These are phyloP conservation scores for Auriscalpium microsporum DNA, from an alignment of 768 basidiomycete species.

Conservation along the genomic window DNA sequence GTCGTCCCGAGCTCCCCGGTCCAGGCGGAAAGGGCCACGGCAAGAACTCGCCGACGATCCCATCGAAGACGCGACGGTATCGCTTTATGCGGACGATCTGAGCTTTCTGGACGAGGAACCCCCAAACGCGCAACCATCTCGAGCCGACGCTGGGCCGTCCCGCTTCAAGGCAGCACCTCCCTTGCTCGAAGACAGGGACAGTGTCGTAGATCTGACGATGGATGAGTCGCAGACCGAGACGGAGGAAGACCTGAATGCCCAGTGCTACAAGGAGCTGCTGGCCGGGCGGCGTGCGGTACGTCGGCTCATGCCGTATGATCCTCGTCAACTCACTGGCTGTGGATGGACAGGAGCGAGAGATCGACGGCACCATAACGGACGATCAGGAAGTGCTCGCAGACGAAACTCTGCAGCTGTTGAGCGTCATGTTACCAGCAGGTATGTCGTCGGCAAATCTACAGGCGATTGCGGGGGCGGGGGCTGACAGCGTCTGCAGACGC, in stretches of 20 bases:
- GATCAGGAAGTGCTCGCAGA: conserved; percentile 27
- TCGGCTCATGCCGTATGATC: background rate
- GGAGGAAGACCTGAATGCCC: background rate
- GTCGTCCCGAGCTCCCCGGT: background rate
- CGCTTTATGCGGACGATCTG: no score
- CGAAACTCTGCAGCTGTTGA: conserved; percentile 29
- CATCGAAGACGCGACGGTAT: background rate
- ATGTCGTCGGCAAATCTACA: background rate
- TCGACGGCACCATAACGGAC: conserved; percentile 16
- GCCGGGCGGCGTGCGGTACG: conserved; percentile 10
- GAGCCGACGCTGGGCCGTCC: background rate
- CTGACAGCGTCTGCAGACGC: background rate
- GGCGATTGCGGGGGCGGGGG: conserved; percentile 1
- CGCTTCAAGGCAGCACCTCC: background rate
- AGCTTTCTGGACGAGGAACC: no score
- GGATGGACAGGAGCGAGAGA: conserved; percentile 10
- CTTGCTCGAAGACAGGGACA: background rate
- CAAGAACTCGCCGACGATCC: background rate
- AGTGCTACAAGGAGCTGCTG: conserved; percentile 7
- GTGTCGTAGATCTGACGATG: background rate
- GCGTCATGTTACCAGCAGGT: conserved; percentile 36
- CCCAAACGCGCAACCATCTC: background rate
- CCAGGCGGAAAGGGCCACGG: background rate
- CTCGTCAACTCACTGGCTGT: no score
- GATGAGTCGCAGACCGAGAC: background rate